phyloP scores from a whole-genome alignment of 2,329 filamentous ascomycete species.

The Trichoderma atroviride region DNA sequence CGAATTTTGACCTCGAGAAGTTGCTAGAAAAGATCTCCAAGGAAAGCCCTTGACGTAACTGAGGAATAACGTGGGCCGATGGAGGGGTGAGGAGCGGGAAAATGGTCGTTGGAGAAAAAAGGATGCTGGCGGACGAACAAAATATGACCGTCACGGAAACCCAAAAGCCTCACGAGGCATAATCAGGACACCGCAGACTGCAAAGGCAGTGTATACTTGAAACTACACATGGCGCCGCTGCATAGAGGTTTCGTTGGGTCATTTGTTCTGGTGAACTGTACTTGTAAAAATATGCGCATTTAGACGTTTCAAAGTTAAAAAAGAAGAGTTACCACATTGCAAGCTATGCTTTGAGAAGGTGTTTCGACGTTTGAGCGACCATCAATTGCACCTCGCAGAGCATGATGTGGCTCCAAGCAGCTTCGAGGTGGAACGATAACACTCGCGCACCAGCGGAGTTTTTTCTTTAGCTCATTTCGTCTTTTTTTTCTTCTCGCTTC shows the following conservation, averaged over 20 bases:
- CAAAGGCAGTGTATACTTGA: slow-evolving; percentile 40
- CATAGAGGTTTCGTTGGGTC: slow-evolving; percentile 55
- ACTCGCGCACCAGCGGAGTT: background rate
- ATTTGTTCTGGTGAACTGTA: slow-evolving; percentile 49
- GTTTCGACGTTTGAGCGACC: background rate
- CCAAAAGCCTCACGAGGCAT: slow-evolving; percentile 21
- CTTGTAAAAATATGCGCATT: slow-evolving; percentile 57
- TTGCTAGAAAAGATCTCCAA: slow-evolving; percentile 67
- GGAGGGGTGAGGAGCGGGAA: slow-evolving; percentile 8
- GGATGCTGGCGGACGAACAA: slow-evolving; percentile 17
- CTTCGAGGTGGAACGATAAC: slow-evolving; percentile 12
- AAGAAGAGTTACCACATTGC: slow-evolving; percentile 20
- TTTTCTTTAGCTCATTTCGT: background rate
- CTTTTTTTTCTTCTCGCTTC: background rate
- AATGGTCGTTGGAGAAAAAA: background rate
- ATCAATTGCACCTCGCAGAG: background rate
- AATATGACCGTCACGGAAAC: slow-evolving; percentile 12
- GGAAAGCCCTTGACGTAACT: slow-evolving; percentile 50
- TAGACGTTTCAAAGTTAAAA: slow-evolving; percentile 44
- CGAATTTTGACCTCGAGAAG: slow-evolving; percentile 92
- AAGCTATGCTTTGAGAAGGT: background rate
- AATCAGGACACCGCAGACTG: slow-evolving; percentile 24
- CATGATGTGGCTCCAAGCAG: background rate
- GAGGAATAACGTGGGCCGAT: slow-evolving; percentile 2
- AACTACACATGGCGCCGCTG: slow-evolving; percentile 47